Conservation (phyloP, 345 rosid genomes). For the Brassica incana region DNA sequence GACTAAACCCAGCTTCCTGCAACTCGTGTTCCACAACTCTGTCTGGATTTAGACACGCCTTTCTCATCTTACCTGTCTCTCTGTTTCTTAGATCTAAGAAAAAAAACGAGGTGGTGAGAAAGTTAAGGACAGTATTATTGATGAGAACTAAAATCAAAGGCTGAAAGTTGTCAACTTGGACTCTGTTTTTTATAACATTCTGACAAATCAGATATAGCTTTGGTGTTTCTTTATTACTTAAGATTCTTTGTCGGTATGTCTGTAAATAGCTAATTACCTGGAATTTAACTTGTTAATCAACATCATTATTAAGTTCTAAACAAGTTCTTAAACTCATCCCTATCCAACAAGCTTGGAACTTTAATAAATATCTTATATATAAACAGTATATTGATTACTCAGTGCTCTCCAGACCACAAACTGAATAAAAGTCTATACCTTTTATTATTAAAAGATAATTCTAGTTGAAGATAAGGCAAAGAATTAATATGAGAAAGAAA, state of each 20-base stretch:
- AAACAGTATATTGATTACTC: neutral
- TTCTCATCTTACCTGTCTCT: constrained; percentile 26
- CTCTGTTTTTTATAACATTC: constrained; percentile 31
- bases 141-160: neutral
- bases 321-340: constrained; percentile 20
- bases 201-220: constrained; percentile 38
- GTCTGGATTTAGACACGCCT: constrained; percentile 21
- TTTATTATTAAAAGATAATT: constrained; percentile 13
- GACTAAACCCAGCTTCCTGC: constrained; percentile 36
- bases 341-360: constrained; percentile 29
- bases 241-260: constrained; percentile 40
- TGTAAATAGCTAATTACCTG: constrained; percentile 34
- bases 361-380: neutral
- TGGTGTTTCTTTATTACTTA: constrained; percentile 23
- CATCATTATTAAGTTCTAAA: constrained; percentile 12
- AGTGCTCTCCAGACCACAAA: constrained; percentile 34
- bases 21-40: constrained; percentile 39
- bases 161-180: constrained; percentile 32
- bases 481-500: neutral
- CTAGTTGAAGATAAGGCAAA: constrained; percentile 31
- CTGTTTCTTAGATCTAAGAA: neutral
- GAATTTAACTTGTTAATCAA: constrained; percentile 17
- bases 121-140: neutral
- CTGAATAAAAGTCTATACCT: constrained; percentile 8
- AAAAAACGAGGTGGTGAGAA: neutral